A percentile compares a stretch with the other conserved stretches of the same genome.
Conservation (phyloP, 2,329 filamentous ascomycete genomes). For the Exophiala lecanii-corni region DNA sequence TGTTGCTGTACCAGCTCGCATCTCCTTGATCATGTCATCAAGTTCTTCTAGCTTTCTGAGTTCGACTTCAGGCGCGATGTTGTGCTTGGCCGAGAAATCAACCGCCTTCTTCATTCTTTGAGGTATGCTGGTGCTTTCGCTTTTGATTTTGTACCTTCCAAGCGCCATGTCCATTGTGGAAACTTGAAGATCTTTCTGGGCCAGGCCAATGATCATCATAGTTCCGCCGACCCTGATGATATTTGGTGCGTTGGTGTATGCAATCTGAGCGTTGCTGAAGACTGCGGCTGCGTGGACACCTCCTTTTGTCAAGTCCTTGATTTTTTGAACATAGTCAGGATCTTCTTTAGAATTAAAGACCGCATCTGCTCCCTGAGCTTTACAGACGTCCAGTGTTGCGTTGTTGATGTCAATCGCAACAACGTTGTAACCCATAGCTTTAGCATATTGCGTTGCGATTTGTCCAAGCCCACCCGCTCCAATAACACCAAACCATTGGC, state of each 20-base stretch:
- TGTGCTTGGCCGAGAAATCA: slow-evolving; percentile 7
- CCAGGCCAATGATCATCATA: slow-evolving; percentile 12
- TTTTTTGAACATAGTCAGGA: slow-evolving; percentile 34
- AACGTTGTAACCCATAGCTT: slow-evolving; percentile 27
- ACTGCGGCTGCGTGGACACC: slow-evolving; percentile 40
- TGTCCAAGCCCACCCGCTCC: slow-evolving; percentile 28
- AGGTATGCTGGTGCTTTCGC: slow-evolving; percentile 7
- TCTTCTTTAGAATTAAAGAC: slow-evolving; percentile 42
- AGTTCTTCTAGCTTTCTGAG: slow-evolving; percentile 8
- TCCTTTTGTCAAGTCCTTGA: slow-evolving; percentile 40
- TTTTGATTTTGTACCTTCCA: slow-evolving; percentile 8
- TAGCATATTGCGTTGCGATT: slow-evolving; percentile 28
- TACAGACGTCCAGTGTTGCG: slow-evolving; percentile 37
- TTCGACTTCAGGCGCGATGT: slow-evolving; percentile 6
- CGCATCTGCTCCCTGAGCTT: slow-evolving; percentile 38
- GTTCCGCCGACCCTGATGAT: slow-evolving; percentile 27
- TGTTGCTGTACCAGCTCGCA: slow-evolving; percentile 3
- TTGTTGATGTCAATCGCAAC: slow-evolving; percentile 35
- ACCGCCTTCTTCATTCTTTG: slow-evolving; percentile 9
- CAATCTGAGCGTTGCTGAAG: slow-evolving; percentile 31
- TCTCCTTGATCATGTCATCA: slow-evolving; percentile 9
- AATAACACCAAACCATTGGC: slow-evolving; percentile 20
- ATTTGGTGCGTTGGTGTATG: slow-evolving; percentile 30
- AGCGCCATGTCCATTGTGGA: slow-evolving; percentile 4
- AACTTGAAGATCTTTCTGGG: slow-evolving; percentile 5